Conservation (phyloP, 2,329 filamentous ascomycete species). For the Trichophyton mentagrophytes region DNA sequence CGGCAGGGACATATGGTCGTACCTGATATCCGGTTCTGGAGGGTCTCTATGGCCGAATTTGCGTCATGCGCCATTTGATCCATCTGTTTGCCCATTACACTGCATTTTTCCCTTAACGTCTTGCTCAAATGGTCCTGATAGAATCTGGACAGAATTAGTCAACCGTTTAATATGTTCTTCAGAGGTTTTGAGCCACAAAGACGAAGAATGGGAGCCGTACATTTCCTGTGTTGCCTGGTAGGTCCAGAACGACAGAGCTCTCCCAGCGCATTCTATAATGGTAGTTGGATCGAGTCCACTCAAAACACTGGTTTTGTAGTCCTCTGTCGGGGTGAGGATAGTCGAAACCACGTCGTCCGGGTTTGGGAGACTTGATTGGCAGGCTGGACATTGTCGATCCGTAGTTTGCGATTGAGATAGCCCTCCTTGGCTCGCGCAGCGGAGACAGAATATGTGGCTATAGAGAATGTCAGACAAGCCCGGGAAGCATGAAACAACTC, state of each 20-base stretch:
- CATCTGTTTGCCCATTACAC: conserved; percentile 49
- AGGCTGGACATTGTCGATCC: conserved; percentile 60
- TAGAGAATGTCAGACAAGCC: too few species aligned
- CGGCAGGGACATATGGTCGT: neutral
- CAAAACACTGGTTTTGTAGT: conserved; percentile 78
- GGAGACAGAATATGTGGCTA: conserved; percentile 74
- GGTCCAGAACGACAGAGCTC: conserved; percentile 70
- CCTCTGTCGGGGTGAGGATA: conserved; percentile 65
- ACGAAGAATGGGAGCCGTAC: conserved; percentile 36
- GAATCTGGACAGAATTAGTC: conserved; percentile 35
- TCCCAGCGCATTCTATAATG: conserved; percentile 75
- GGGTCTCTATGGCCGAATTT: conserved; percentile 54
- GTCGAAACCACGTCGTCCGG: conserved; percentile 63
- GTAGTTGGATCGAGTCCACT: conserved; percentile 67
- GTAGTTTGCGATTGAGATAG: conserved; percentile 45
- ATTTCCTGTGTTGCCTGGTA: conserved; percentile 77
- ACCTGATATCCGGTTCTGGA: conserved; percentile 56
- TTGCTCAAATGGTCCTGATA: conserved; percentile 68
- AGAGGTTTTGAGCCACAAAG: neutral
- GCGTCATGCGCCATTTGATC: conserved; percentile 64
- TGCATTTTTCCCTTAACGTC: conserved; percentile 59
- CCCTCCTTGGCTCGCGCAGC: conserved; percentile 55
- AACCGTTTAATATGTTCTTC: neutral
- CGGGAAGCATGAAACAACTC: too few species aligned
- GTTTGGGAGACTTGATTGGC: conserved; percentile 52